These are phyloP conservation scores for Mycena venus DNA, from an alignment of 768 basidiomycete genomes.

Conservation along the genomic window DNA sequence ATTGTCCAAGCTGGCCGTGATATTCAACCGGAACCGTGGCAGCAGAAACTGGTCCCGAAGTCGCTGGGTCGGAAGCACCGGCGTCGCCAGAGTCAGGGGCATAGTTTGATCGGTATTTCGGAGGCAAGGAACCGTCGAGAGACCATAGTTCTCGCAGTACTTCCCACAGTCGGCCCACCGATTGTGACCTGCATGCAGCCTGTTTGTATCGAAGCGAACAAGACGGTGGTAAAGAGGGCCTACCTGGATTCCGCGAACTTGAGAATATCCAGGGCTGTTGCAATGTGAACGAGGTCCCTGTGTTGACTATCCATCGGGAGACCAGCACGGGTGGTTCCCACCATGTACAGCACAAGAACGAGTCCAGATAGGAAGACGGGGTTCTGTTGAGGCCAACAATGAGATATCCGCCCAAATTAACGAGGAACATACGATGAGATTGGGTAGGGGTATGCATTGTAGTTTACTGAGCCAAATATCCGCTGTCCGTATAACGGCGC, in stretches of 20 bases:
- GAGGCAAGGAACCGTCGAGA: constrained; percentile 2
- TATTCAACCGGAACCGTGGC: not conserved
- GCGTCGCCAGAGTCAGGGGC: not conserved
- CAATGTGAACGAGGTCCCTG: not conserved
- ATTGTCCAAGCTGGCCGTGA: not conserved
- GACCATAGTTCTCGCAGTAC: constrained; percentile 22
- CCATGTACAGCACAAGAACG: constrained; percentile 4
- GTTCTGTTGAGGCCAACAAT: not conserved
- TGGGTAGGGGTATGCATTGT: constrained; percentile 8
- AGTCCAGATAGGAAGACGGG: not conserved
- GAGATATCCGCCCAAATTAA: not conserved
- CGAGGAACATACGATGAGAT: constrained; percentile 3
- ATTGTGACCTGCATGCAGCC: constrained; percentile 8
- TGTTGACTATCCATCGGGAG: constrained; percentile 1
- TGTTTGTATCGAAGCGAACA: not conserved
- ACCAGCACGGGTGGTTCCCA: constrained; percentile 9
- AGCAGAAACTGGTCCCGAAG: not conserved
- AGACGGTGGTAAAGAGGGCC: not conserved
- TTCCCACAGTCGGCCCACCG: constrained; percentile 15
- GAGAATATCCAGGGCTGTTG: not conserved
- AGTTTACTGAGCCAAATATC: constrained; percentile 38
- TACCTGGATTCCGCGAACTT: constrained; percentile 6
- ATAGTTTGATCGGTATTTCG: not conserved
- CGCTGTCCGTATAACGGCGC: constrained; percentile 59
- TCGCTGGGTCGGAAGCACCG: too few relatives aligned